Evolutionary conservation across 345 rosid genomes (phyloP), one percentile per base, ranked within the genome.

Genomic region (Luvunga scandens): DNA sequence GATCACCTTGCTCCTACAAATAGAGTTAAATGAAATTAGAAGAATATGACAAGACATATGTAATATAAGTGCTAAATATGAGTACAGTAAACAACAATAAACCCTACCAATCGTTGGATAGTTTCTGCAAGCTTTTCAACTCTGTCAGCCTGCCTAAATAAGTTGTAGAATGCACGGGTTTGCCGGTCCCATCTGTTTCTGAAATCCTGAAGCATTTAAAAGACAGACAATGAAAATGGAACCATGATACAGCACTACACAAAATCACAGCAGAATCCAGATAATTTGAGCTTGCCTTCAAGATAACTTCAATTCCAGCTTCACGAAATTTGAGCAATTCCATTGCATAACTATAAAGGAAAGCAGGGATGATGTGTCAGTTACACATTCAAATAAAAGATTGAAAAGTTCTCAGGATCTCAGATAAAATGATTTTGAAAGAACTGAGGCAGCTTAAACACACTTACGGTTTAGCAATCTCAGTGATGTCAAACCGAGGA

Each of bases 391-490:
- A 21, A 67, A 56, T 9, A 69, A 25, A 78, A 61, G 56, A 28
- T 59, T 21, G 30, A 56, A 28, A 34, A 67, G 34, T 24, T 69
- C 71, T 6, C 56, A 34, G 73, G 68, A 72, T 30, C 56, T 61
- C 7, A 69, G n/a, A 28, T 28, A 60, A 63, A 68, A 75, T 10
- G 48, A 21, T 74, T 73, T 19, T 14, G 45, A 53, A 21, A 42
- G 64, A 9, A 66, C 27, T 28, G 42, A 36, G 45, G n/a, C 63
- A 70, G 73, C 27, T 57, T 75, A 69, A 77, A 28, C 57, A 78
- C 77, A 83, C 97, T 90, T 81, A 95, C 98, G 98, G 99, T 84
- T 93, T 95, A 45, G 99, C 97, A 80, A 95, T 95, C 87, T 95
- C 99, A 5, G 98, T 95, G 64, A 95, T 95, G 80, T 95, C 99